Conservation (phyloP, 345 rosid genomes). For the Pelargonium nanum region DNA sequence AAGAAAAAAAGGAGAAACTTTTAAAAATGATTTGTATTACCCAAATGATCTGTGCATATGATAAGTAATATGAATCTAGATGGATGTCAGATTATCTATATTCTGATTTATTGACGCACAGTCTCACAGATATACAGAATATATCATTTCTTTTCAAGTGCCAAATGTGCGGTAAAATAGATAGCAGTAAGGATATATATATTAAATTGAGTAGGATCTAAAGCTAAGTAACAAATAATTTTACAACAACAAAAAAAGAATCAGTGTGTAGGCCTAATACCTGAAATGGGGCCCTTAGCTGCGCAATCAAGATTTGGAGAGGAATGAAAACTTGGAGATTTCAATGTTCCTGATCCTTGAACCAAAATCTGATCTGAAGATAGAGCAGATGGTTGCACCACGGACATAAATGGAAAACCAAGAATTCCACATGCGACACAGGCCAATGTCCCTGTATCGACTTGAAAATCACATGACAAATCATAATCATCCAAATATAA, state of each 20-base stretch:
- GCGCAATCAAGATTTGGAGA: constrained; percentile 9
- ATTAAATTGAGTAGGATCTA: neutral
- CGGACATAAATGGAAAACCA: constrained; percentile 97
- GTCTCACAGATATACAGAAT: too few relatives aligned
- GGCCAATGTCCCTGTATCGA: constrained; percentile 72
- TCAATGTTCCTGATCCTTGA: constrained; percentile 12
- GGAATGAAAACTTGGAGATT: constrained; percentile 8
- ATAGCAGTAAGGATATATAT: neutral
- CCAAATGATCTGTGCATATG: constrained; percentile 2
- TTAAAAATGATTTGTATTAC: neutral
- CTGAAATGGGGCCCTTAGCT: constrained; percentile 23
- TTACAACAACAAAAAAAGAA: neutral
- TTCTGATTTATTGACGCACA: neutral
- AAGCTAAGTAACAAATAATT: neutral
- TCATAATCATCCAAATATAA: constrained; percentile 60
- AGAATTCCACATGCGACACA: constrained; percentile 98
- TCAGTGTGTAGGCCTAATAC: constrained; percentile 16
- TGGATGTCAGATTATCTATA: neutral
- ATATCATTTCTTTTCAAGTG: too few relatives aligned
- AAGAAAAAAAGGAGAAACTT: neutral
- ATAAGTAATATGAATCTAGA: neutral
- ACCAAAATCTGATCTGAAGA: constrained; percentile 13
- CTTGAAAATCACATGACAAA: constrained; percentile 76
- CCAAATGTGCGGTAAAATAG: neutral
- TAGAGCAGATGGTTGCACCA: constrained; percentile 60